Conservation (phyloP, 176 grass and related monocot species). For the Oropetium thomaeum region DNA sequence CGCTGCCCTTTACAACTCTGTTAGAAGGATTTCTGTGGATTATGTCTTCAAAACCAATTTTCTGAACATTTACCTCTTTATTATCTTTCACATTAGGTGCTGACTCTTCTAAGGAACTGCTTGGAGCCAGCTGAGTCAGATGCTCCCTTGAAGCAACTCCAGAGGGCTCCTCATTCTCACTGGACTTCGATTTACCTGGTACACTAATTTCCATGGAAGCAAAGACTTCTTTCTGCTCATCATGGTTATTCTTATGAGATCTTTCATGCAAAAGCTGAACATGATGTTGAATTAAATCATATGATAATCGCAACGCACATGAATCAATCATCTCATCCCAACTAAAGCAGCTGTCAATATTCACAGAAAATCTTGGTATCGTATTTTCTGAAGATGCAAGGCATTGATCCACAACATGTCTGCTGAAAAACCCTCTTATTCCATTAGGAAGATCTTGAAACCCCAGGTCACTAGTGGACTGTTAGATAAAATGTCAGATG, state of each 20-base stretch:
- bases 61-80: constrained; percentile 27
- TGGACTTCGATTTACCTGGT: constrained; percentile 23
- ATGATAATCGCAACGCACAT: constrained; percentile 60
- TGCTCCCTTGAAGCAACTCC: constrained; percentile 34
- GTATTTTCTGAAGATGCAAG: constrained; percentile 57
- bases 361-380: constrained; percentile 70
- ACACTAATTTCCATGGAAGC: constrained; percentile 39
- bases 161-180: constrained; percentile 27
- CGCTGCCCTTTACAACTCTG: constrained; percentile 46
- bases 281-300: constrained; percentile 73
- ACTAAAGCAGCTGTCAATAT: constrained; percentile 66
- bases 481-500: constrained; percentile 37
- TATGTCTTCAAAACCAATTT: constrained; percentile 23
- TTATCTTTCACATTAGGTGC: constrained; percentile 31
- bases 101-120: constrained; percentile 29
- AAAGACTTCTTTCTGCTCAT: constrained; percentile 40
- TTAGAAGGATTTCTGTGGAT: constrained; percentile 36
- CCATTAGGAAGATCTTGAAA: constrained; percentile 76
- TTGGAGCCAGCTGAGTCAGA: constrained; percentile 26
- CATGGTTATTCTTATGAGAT: constrained; percentile 41
- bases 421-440: constrained; percentile 81
- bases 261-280: constrained; percentile 71
- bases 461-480: constrained; percentile 80
- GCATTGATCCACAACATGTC: constrained; percentile 48
- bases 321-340: constrained; percentile 64